Base-by-base conservation (phyloP, 108 stramenopile species). In the Skeletonema marinoi region DNA sequence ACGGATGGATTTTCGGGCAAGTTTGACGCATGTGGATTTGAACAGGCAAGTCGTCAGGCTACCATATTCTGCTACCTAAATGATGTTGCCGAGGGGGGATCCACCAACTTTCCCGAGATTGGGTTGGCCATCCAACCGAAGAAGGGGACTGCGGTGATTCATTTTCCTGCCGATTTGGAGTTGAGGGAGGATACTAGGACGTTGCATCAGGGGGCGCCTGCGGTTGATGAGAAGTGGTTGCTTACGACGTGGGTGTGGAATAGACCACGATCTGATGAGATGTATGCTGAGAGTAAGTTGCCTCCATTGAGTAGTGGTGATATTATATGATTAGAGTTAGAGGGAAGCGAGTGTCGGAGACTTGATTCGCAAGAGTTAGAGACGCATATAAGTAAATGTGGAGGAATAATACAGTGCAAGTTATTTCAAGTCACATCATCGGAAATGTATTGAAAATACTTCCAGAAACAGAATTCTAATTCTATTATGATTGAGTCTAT, bases 21-120 rank as follows among this genome's bases (percentile, higher is more conserved):
- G 11, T 70, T 60, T 11, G 83, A 82, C 46, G 89, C 89, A 32
- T 78, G 81, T 65, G 87, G 89, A 1, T 89, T 86, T 73, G 32
- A 74, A 39, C 33, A 88, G 16, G 83, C 85, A 8, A 85, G 82
- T 39, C 60, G 87, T 36, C 29, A 82, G 4, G 88, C 60, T 11
- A 89, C 88, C 11, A 60, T 89, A 10, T 86, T 84, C 78, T 70
- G 66, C 46, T 88, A 88, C 48, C 60, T 88, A 21, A 88, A 88
- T 72, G 73, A 84, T 59, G 88, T 88, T 6, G 41, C 41, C 4
- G 6, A 30, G 11, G 88, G 88, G n/a, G 88, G 88, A 10, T 12
- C 67, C 0, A 88, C 85, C 17, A 14, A 29, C 38, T 88, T 88
- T 63, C 50, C 73, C 0, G 31, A 78, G 19, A 48, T 86, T 38